These are phyloP conservation scores for Sarcomyxa edulis DNA, from an alignment of 768 basidiomycete species.

Conservation along the genomic window DNA sequence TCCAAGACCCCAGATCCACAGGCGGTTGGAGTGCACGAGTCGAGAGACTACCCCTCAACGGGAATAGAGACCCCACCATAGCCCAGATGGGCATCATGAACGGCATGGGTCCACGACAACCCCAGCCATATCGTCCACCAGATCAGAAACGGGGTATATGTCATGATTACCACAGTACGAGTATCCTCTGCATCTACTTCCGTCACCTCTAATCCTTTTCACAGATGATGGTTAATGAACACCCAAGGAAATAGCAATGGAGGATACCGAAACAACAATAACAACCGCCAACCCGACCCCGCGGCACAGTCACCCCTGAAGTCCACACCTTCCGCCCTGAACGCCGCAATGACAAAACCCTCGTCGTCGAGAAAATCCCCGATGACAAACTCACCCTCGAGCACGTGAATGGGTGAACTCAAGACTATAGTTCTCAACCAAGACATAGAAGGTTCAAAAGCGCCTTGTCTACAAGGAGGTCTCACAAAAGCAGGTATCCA, in stretches of 20 bases:
- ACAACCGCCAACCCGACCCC: conserved; percentile 25
- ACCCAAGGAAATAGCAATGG: conserved; percentile 25
- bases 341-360: conserved; percentile 67
- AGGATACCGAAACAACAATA: conserved; percentile 13
- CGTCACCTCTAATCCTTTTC: conserved; percentile 5
- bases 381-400: conserved; percentile 74
- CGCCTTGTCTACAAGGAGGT: too few relatives aligned
- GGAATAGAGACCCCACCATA: conserved; percentile 24
- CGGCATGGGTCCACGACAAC: conserved; percentile 40
- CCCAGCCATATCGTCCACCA: conserved; percentile 62
- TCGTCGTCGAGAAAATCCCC: conserved; percentile 95
- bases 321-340: conserved; percentile 63
- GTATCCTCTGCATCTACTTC: neutral
- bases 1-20: conserved; percentile 24
- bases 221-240: conserved; percentile 89
- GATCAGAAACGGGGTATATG: conserved; percentile 77
- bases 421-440: too few relatives aligned
- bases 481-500: too few relatives aligned
- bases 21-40: conserved; percentile 39
- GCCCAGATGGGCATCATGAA: conserved; percentile 26
- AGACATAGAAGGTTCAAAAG: too few relatives aligned
- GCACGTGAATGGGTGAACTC: conserved; percentile 75
- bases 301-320: conserved; percentile 61
- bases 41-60: conserved; percentile 16
- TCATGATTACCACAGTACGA: conserved; percentile 88